A percentile compares a stretch with the other conserved stretches of the same genome.
phyloP scores from a whole-genome alignment of 306 rosid species.

The Nissolia schottii region DNA sequence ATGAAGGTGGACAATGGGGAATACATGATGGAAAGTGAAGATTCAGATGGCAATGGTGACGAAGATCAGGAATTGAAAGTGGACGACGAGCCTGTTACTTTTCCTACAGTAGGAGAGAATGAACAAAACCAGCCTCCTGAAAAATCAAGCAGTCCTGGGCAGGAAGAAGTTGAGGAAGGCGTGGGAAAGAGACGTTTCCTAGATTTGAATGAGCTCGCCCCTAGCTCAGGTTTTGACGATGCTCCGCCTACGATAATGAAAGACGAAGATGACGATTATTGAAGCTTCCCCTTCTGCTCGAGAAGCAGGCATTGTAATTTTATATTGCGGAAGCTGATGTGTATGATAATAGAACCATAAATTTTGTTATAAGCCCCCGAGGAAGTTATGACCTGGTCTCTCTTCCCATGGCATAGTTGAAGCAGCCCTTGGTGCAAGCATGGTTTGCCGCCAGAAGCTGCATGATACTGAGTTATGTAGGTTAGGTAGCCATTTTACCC shows the following conservation, averaged over 20 bases:
- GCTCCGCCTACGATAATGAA: conserved; percentile 62
- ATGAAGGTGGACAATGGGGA: conserved; percentile 85
- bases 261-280: conserved; percentile 70
- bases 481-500: conserved; percentile 88
- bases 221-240: conserved; percentile 87
- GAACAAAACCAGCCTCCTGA: conserved; percentile 63
- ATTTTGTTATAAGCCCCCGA: conserved; percentile 70
- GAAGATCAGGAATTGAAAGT: conserved; percentile 60
- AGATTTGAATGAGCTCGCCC: conserved; percentile 94
- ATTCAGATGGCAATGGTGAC: conserved; percentile 55
- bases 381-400: conserved; percentile 51
- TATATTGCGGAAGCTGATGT: conserved; percentile 42
- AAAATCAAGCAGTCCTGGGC: conserved; percentile 60
- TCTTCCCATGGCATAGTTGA: conserved; percentile 55
- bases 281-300: conserved; percentile 41
- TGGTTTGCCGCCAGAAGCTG: conserved; percentile 61
- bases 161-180: conserved; percentile 73
- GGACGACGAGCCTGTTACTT: conserved; percentile 47
- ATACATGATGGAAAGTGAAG: conserved; percentile 68
- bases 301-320: conserved; percentile 27
- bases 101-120: conserved; percentile 41
- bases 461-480: conserved; percentile 71
- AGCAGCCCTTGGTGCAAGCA: conserved; percentile 51
- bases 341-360: conserved; percentile 68
- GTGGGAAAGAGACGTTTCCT: conserved; percentile 71